These are phyloP conservation scores for Mycena galopus DNA, from an alignment of 768 basidiomycete species.

Conservation along the genomic window DNA sequence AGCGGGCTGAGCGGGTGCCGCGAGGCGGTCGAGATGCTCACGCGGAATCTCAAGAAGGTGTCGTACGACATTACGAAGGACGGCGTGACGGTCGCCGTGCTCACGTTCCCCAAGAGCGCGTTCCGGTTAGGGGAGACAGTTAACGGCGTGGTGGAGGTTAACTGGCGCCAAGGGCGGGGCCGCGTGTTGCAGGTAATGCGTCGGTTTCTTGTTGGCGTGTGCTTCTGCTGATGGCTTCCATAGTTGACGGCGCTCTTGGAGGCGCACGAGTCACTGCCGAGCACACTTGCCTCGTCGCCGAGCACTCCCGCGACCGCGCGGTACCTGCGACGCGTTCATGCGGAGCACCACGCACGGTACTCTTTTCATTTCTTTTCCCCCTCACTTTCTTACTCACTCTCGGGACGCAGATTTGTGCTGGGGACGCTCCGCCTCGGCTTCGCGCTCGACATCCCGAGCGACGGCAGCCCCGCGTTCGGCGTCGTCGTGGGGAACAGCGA, in stretches of 20 bases:
- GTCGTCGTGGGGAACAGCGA: slow-evolving; percentile 62
- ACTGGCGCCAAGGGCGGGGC: slow-evolving; percentile 74
- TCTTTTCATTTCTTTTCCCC: background rate
- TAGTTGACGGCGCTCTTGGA: slow-evolving; percentile 92
- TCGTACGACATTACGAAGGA: slow-evolving; percentile 98
- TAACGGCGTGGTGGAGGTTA: slow-evolving; percentile 89
- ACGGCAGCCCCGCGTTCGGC: slow-evolving; percentile 89
- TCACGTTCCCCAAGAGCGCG: slow-evolving; percentile 93
- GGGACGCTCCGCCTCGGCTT: slow-evolving; percentile 86
- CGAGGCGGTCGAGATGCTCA: slow-evolving; percentile 92
- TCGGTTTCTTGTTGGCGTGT: slow-evolving; percentile 35
- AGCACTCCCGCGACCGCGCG: slow-evolving; percentile 49
- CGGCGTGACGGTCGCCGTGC: slow-evolving; percentile 86
- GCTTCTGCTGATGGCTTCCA: background rate
- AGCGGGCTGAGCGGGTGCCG: slow-evolving; percentile 71
- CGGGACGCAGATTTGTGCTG: slow-evolving; percentile 59
- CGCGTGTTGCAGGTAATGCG: slow-evolving; percentile 86
- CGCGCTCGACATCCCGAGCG: slow-evolving; percentile 91
- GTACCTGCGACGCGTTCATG: slow-evolving; percentile 80
- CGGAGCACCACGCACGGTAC: slow-evolving; percentile 82
- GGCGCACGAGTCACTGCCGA: slow-evolving; percentile 87
- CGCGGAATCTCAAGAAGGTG: slow-evolving; percentile 90
- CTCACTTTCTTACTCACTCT: background rate
- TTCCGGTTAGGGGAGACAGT: slow-evolving; percentile 95
- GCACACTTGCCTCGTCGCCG: slow-evolving; percentile 62